Base-by-base conservation (phyloP, 2,329 filamentous ascomycete genomes). In the Colletotrichum limetticola region DNA sequence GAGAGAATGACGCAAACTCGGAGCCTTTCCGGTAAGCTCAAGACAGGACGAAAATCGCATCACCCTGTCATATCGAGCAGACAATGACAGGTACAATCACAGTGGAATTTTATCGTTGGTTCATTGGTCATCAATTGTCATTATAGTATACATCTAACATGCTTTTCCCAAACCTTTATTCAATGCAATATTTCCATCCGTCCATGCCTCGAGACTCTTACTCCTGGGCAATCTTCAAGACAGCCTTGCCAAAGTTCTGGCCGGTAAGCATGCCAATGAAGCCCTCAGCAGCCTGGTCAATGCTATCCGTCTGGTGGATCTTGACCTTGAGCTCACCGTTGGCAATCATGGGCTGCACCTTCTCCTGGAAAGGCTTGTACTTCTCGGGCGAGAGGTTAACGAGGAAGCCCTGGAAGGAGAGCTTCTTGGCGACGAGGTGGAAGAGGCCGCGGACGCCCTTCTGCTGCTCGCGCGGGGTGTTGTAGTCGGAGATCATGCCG, bases 211-310 rank as follows among this genome's bases (percentile, higher is more conserved):
- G 0, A 7, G 0, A 11, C 4, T 16, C 37, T 65, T 58, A 75
- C 30, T 66, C 74, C 55, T 78, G 74, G 37, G 74, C 71, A 66
- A 89, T 82, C 86, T 94, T 93, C 78, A 97, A 79, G 26, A 97
- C 89, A 19, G 94, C 93, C 89, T 97, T 97, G 77, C 95, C 95
- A 83, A 95, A 94, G 85, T 97, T 97, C 82, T 93, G 89, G 60
- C 95, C 95, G 78, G 89, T 81, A 67, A 97, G 87, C 86, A 97
- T 91, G 14, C 91, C 93, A 14, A 96, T 83, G 73, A 97, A 87
- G 0, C 92, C 95, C 69, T 95, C 89, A 6, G 90, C 85, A 1
- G 92, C 92, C n/a, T 94, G 91, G 74, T 97, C 95, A 72, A 97
- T 95, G 24, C 94, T 94, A 66, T 92, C 87, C 0, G 92, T 95